Evolutionary conservation across 352 stramenopile species (phyloP).

Genomic region (Globisporangium abappressorium): DNA sequence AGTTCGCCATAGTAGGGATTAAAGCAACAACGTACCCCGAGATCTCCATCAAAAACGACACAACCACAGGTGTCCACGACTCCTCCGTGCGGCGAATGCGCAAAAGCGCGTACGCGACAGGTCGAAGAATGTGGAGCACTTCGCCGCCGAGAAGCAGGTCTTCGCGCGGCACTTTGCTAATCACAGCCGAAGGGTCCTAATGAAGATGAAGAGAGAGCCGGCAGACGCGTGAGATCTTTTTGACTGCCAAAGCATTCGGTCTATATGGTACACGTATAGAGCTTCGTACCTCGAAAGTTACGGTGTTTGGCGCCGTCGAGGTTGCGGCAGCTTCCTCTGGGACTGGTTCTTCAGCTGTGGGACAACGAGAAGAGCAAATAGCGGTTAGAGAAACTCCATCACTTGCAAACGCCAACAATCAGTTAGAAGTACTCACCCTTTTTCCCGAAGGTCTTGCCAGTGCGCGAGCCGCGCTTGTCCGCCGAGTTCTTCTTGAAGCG

Average conservation of each 20-base stretch:
- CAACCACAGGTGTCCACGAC: conserved; percentile 57
- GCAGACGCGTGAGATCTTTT: too few relatives aligned
- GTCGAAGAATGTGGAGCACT: conserved; percentile 74
- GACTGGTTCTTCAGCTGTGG: conserved; percentile 22
- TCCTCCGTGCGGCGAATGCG: conserved; percentile 48
- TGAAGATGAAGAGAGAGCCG: neutral
- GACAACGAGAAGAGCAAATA: neutral
- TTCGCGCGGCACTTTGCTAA: conserved; percentile 33
- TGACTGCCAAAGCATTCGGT: too few relatives aligned
- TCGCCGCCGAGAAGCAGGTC: conserved; percentile 61
- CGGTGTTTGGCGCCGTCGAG: conserved; percentile 27
- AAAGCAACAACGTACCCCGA: conserved; percentile 37
- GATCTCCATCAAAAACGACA: conserved; percentile 59
- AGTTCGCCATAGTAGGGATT: neutral
- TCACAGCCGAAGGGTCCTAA: conserved; percentile 42
- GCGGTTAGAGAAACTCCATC: neutral
- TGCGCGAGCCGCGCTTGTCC: conserved; percentile 58
- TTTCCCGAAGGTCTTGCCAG: conserved; percentile 70
- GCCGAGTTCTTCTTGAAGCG: conserved; percentile 49
- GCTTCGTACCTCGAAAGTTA: conserved; percentile 50
- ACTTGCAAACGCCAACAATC: conserved; percentile 1
- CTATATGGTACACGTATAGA: neutral
- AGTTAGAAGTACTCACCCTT: conserved; percentile 13
- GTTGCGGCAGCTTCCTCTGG: conserved; percentile 21
- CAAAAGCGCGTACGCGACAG: conserved; percentile 68